phyloP scores from a whole-genome alignment of 2,329 filamentous ascomycete species.

The Talaromyces atroroseus region DNA sequence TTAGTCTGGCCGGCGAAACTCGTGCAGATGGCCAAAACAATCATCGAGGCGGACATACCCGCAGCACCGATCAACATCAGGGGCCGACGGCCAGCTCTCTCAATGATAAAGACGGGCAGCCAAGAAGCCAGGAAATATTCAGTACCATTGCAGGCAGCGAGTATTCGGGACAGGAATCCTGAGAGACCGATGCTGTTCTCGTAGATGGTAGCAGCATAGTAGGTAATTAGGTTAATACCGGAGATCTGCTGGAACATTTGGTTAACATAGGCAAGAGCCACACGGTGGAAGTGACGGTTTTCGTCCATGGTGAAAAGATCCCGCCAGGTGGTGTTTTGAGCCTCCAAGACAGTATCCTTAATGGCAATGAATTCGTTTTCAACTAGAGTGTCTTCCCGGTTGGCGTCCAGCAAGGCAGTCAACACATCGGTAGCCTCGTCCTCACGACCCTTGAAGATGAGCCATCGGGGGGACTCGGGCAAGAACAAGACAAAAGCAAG shows the following conservation, averaged over 20 bases:
- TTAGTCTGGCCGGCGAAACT: constrained; percentile 31
- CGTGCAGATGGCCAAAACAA: constrained; percentile 46
- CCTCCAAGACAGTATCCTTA: constrained; percentile 50
- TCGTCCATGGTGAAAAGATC: constrained; percentile 57
- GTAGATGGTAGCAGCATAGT: constrained; percentile 41
- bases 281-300: constrained; percentile 53
- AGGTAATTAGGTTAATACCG: constrained; percentile 42
- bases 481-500: constrained; percentile 44
- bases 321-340: constrained; percentile 47
- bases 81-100: constrained; percentile 52
- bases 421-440: constrained; percentile 47
- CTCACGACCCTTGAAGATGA: constrained; percentile 52
- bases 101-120: constrained; percentile 47
- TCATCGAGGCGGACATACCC: constrained; percentile 62
- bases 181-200: constrained; percentile 38
- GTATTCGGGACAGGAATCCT: constrained; percentile 40
- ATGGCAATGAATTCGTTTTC: constrained; percentile 47
- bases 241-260: constrained; percentile 52
- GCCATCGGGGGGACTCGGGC: constrained; percentile 55
- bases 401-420: constrained; percentile 43
- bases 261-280: constrained; percentile 52
- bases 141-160: constrained; percentile 50
- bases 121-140: constrained; percentile 50
- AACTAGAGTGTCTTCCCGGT: constrained; percentile 42
- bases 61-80: constrained; percentile 67